Conservation (phyloP, 106 monocot species). For the Dendrobium chrysotoxum region DNA sequence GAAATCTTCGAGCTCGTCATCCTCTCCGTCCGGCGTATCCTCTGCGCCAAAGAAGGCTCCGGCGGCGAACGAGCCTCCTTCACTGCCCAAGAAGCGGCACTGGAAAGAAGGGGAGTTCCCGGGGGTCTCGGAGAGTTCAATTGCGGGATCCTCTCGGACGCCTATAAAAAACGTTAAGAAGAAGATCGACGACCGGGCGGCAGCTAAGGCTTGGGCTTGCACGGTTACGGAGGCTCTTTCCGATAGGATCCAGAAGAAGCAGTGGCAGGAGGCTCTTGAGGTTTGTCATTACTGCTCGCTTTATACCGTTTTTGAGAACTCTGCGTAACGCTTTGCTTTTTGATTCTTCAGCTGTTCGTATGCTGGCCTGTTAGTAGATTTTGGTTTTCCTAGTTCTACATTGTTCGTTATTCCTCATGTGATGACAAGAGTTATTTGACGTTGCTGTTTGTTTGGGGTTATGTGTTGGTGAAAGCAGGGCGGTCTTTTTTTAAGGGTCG, state of each 20-base stretch:
- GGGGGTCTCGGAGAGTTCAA: conserved; percentile 26
- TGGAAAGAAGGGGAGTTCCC: conserved; percentile 93
- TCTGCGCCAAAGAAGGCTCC: neutral
- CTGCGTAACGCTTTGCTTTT: neutral
- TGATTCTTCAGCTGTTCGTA: neutral
- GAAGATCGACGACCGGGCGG: conserved; percentile 42
- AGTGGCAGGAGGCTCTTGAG: conserved; percentile 73
- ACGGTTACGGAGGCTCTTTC: conserved; percentile 78
- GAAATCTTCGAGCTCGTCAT: neutral
- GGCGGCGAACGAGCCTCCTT: neutral
- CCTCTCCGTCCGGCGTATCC: neutral
- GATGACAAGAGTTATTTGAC: too few relatives aligned
- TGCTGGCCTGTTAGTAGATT: neutral
- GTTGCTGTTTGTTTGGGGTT: too few relatives aligned
- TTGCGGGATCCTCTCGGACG: conserved; percentile 15
- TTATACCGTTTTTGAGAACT: neutral
- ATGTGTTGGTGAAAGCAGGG: too few relatives aligned
- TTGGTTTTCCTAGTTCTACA: too few relatives aligned
- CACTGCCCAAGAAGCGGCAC: conserved; percentile 49
- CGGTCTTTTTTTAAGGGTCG: too few relatives aligned
- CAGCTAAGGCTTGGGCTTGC: conserved; percentile 61
- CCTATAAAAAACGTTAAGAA: conserved; percentile 72
- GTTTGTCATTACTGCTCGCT: conserved; percentile 17
- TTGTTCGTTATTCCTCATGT: too few relatives aligned
- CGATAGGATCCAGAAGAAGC: conserved; percentile 60